Evolutionary conservation across 2,329 filamentous ascomycete genomes (phyloP).

Genomic region (Botryotinia narcissicola): DNA sequence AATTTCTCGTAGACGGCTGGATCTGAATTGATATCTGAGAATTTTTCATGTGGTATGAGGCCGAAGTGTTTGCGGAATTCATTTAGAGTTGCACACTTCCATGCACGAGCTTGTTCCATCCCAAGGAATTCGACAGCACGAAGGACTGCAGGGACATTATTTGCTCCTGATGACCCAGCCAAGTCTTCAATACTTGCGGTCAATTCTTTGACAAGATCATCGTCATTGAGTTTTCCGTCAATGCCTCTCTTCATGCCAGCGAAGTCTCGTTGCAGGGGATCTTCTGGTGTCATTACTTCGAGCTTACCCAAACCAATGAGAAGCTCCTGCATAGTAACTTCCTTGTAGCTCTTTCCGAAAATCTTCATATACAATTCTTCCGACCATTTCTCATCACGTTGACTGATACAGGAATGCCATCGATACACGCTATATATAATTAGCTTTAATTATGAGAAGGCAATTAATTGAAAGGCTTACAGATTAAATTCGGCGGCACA

Average conservation of each 20-base stretch:
- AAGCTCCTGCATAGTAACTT: conserved; percentile 55
- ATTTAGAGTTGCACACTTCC: conserved; percentile 71
- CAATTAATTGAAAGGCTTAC: not conserved
- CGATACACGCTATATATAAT: conserved; percentile 57
- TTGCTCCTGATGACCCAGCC: conserved; percentile 65
- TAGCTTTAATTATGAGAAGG: not conserved
- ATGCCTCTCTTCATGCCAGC: conserved; percentile 59
- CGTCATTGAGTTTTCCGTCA: conserved; percentile 68
- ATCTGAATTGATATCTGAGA: conserved; percentile 80
- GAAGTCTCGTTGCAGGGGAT: conserved; percentile 68
- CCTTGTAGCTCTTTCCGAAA: conserved; percentile 20
- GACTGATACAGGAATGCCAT: conserved; percentile 76
- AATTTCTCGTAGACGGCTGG: conserved; percentile 65
- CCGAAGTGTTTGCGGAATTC: conserved; percentile 83
- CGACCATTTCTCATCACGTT: conserved; percentile 79
- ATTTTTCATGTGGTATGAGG: conserved; percentile 69
- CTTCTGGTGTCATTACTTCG: conserved; percentile 56
- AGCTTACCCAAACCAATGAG: conserved; percentile 61
- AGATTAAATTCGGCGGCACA: conserved; percentile 87
- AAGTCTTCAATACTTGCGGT: conserved; percentile 67
- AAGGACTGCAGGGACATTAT: conserved; percentile 72
- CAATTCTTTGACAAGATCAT: conserved; percentile 72
- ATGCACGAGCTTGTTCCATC: conserved; percentile 71
- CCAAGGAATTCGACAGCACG: conserved; percentile 75
- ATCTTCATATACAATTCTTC: conserved; percentile 51